Conservation (phyloP, 768 basidiomycete genomes). For the Hericium rajendrae region DNA sequence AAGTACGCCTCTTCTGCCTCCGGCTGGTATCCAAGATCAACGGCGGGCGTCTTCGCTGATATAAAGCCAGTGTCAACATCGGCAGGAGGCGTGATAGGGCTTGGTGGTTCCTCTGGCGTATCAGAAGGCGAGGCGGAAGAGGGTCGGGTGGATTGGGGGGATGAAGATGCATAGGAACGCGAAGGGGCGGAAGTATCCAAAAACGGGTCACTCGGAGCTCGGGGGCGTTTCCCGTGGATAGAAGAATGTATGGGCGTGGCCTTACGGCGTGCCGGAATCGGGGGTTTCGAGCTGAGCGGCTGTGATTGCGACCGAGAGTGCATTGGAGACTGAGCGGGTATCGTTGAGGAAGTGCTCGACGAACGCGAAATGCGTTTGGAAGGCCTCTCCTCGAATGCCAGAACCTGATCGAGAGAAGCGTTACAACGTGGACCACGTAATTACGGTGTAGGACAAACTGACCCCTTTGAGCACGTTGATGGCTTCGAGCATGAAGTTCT, state of each 20-base stretch:
- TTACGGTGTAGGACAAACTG: conserved; percentile 30
- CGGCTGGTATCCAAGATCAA: conserved; percentile 17
- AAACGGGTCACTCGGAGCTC: conserved; percentile 75
- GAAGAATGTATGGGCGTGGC: conserved; percentile 32
- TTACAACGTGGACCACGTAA: conserved; percentile 5
- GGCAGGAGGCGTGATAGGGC: conserved; percentile 26
- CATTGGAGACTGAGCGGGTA: conserved; percentile 27
- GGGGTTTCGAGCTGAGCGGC: conserved; percentile 32
- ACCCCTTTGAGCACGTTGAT: conserved; percentile 87
- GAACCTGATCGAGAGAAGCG: conserved; percentile 28
- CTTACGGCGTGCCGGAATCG: conserved; percentile 15
- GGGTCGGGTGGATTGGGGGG: conserved; percentile 25
- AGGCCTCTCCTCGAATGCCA: conserved; percentile 67
- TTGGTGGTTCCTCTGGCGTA: conserved; percentile 31
- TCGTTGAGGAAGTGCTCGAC: conserved; percentile 24
- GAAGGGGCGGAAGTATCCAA: conserved; percentile 59
- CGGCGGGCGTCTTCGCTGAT: background rate
- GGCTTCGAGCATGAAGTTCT: conserved; percentile 91
- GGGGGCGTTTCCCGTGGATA: conserved; percentile 50
- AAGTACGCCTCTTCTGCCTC: conserved; percentile 40
- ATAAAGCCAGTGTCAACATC: conserved; percentile 26
- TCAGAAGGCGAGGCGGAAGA: conserved; percentile 25
- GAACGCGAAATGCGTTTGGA: conserved; percentile 13
- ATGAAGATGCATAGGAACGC: conserved; percentile 45
- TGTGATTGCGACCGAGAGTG: conserved; percentile 52